Percentiles rank a stretch among this genome's conserved stretches.
phyloP scores from a whole-genome alignment of 176 grass and related monocot genomes.

The Eragrostis nindensis region DNA sequence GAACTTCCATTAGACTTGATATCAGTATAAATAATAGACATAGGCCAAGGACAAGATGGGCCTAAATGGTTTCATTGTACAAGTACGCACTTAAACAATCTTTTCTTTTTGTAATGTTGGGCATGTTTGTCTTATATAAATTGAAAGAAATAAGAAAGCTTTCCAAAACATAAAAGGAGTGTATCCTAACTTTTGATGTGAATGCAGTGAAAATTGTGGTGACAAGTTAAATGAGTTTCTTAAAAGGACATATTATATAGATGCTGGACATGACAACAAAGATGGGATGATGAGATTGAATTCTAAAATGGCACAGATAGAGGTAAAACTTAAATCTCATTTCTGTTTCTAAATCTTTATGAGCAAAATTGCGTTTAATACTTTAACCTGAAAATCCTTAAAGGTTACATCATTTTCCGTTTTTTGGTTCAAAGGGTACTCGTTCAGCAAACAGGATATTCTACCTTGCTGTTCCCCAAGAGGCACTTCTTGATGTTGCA shows the following conservation, averaged over 20 bases:
- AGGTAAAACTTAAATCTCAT: too few relatives aligned
- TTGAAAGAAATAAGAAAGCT: background rate
- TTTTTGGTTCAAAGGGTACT: conserved; percentile 55
- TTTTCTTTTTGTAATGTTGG: background rate
- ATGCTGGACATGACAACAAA: conserved; percentile 80
- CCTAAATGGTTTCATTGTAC: background rate
- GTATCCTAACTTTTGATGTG: conserved; percentile 29
- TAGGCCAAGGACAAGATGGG: background rate
- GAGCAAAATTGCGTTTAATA: background rate
- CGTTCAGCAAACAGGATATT: conserved; percentile 86
- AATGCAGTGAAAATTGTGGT: conserved; percentile 86
- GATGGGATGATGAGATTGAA: conserved; percentile 88
- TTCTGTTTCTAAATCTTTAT: conserved; percentile 9
- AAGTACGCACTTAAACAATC: background rate
- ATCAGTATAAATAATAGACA: background rate
- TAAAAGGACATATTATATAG: conserved; percentile 76
- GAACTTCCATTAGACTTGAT: background rate
- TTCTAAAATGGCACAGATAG: conserved; percentile 71
- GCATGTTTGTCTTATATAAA: background rate
- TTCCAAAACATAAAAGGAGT: background rate
- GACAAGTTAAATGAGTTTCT: conserved; percentile 91
- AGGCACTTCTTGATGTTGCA: conserved; percentile 89
- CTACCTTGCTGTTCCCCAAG: conserved; percentile 97
- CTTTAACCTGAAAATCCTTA: conserved; percentile 3
- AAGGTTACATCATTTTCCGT: conserved; percentile 1